These are phyloP conservation scores for Cystofilobasidium capitatum DNA, from an alignment of 768 basidiomycete genomes.

Conservation along the genomic window DNA sequence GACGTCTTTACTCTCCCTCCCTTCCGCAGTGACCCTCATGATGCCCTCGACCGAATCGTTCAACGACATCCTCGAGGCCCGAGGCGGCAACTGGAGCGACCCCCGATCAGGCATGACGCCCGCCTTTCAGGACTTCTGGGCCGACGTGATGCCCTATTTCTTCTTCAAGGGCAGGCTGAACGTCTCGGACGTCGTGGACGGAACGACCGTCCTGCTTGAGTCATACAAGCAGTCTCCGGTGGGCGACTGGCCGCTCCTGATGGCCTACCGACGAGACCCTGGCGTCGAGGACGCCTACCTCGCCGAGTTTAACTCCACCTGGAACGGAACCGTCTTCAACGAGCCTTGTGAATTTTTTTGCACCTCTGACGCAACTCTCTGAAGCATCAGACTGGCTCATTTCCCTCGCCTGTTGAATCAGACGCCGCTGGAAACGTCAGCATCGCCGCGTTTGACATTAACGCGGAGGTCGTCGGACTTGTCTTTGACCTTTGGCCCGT, in stretches of 20 bases:
- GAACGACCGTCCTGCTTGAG: slow-evolving; percentile 9
- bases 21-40: no score
- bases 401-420: background rate
- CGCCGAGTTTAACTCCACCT: background rate
- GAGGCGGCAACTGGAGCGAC: no score
- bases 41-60: no score
- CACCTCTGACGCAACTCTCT: background rate
- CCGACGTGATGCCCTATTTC: no score
- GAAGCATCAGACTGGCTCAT: background rate
- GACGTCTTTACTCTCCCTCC: no score
- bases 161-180: background rate
- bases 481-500: background rate
- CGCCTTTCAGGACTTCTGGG: no score
- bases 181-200: background rate
- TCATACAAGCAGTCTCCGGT: slow-evolving; percentile 14
- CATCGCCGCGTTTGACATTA: background rate
- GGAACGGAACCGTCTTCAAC: background rate
- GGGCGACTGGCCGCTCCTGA: slow-evolving; percentile 19
- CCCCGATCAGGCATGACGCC: no score
- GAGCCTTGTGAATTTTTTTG: background rate
- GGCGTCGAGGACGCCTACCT: background rate
- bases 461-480: background rate
- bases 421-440: background rate
- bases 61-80: no score
- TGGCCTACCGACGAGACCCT: background rate